Base-by-base conservation (phyloP, 257 asterid species). In the Solanum stenotomum region DNA sequence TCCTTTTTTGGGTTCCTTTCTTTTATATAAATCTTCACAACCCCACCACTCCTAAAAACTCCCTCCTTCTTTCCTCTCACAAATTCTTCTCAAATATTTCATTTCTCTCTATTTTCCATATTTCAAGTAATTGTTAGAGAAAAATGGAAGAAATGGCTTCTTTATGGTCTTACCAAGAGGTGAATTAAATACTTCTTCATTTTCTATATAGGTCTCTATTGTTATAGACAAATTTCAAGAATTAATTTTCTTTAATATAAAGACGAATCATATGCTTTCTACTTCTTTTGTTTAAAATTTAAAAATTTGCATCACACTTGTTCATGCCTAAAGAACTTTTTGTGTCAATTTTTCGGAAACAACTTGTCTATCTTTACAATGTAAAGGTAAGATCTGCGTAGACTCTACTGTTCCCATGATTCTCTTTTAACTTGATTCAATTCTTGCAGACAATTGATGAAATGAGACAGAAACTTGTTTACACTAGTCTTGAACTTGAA, bases 161-260 rank as follows among this genome's bases (percentile, higher is more conserved):
- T 84, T 82, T 92, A 15, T 96, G 96, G 96, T 91, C 89, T 87
- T 95, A 91, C 87, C 91, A 93, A 56, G 93, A 94, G 99, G 99
- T 96, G 83, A 68, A 11, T 42, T 42, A 42, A 88, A 14, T 83
- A 25, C 33, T 77, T 78, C 11, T 74, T 85, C 29, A 44, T 34
- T 83, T 81, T 76, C 49, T 61, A 22, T 59, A 20, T 59, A 52
- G 8, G 63, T 52, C 63, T 52, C 63, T 52, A 18, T 22, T 72
- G 79, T 49, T 81, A 81, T 49, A 7, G 3, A 9, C 27, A 81
- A 81, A 27, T 46, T 4, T 46, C 13, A 15, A 46, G 68, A 8
- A 29, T 61, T 15, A 49, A 0, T n/a, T 77, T 75, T 27, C 40
- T 16, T 52, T 52, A 52, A 52, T 52, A 52, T 52, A 52, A 52